A percentile compares a stretch with the other conserved stretches of the same genome.
Evolutionary conservation across 306 rosid genomes (phyloP).

Genomic region (Rubus idaeus): DNA sequence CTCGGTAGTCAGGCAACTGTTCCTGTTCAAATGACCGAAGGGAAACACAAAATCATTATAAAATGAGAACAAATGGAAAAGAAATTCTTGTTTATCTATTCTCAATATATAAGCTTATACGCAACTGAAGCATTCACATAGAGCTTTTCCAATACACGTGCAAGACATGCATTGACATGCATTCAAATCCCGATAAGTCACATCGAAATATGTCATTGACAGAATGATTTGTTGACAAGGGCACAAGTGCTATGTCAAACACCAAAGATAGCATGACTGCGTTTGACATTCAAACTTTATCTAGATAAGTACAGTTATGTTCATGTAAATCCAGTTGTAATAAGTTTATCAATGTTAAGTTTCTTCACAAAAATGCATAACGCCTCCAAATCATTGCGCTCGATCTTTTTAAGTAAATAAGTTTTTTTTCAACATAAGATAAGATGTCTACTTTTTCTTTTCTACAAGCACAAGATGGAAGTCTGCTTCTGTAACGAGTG

Average conservation of each 20-base stretch:
- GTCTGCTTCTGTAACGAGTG: neutral
- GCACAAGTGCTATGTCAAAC: neutral
- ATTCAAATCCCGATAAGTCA: neutral
- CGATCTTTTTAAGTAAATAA: neutral
- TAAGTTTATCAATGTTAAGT: neutral
- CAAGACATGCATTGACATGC: neutral
- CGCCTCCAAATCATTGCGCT: neutral
- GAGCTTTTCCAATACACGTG: neutral
- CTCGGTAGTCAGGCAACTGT: slow-evolving; percentile 62
- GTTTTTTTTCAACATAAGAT: neutral
- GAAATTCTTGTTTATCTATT: neutral
- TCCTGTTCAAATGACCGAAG: slow-evolving; percentile 51
- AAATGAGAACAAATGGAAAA: slow-evolving; percentile 7
- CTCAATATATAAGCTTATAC: neutral
- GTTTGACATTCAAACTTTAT: neutral
- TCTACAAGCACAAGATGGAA: neutral
- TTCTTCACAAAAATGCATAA: neutral
- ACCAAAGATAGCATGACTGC: neutral
- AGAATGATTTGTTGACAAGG: neutral
- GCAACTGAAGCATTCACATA: neutral
- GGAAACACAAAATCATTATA: slow-evolving; percentile 28
- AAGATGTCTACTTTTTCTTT: neutral
- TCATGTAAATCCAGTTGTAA: neutral
- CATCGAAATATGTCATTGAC: neutral
- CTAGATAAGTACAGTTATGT: neutral